Base-by-base conservation (phyloP, 306 rosid species). In the Purshia tridentata region DNA sequence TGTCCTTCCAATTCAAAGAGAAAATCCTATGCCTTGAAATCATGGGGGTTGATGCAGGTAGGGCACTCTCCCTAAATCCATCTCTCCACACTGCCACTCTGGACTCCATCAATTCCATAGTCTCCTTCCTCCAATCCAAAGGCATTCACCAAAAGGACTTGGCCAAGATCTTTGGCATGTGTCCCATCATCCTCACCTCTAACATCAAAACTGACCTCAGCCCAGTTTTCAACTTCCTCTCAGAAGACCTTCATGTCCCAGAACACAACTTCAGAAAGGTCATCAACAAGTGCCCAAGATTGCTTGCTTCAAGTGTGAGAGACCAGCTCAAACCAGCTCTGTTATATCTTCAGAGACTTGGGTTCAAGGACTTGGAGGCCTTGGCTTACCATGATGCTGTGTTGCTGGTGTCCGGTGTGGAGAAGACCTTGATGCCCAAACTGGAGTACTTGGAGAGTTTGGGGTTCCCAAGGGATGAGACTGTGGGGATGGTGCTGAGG, bases 1-100 rank as follows among this genome's bases (percentile, higher is more conserved):
- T 93, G 63, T 89, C 93, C 65, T 83, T 81, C 77, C 94, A 89
- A 70, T 79, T 85, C 89, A 89, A 94, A 79, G 96, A 91, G 78
- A 94, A 94, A 78, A 86, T 94, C 59, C 82, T 94, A 41, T 94
- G 96, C 83, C 99, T 94, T 18, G 99, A 94, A 67, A 81, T 94
- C 10, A 84, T 94, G 90, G 95, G 97, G 1, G 79, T 94, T 37
- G 99, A 91, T 65, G 74, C 97, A 40, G 96, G 99, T 42, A 94
- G 85, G 55, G 99, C 96, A 18, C 84, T 91, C 2, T 86, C 97
- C 50, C 89, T 65, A 41, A 94, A 94, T 80, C 97, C 96, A 7
- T 44, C 75, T 29, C 95, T 94, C 50, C 90, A 75, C 60, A 16
- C 76, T 11, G 89, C 85, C 2, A 23, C 91, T 3, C 81, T 94